phyloP scores from a whole-genome alignment of 768 basidiomycete genomes.

The Macrolepiota dolichaula region DNA sequence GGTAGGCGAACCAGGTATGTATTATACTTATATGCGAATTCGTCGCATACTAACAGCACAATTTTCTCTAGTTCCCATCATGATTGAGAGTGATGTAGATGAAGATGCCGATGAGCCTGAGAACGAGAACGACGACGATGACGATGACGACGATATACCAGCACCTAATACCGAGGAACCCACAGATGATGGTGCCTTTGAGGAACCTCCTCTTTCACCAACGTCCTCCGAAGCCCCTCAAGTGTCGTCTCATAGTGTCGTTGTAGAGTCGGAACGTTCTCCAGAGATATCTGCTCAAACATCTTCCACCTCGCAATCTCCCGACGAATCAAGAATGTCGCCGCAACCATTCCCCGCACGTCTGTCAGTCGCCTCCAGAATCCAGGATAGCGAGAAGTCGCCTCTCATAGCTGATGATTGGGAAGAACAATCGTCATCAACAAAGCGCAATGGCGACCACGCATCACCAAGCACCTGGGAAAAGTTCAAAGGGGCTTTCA shows the following conservation, averaged over 20 bases:
- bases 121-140: conserved; percentile 44
- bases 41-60: conserved; percentile 8
- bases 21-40: not conserved
- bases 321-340: conserved; percentile 44
- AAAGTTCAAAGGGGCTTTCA: conserved; percentile 66
- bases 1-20: conserved; percentile 71
- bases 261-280: conserved; percentile 62
- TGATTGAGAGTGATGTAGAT: conserved; percentile 49
- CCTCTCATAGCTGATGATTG: conserved; percentile 47
- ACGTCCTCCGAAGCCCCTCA: conserved; percentile 49
- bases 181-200: conserved; percentile 42
- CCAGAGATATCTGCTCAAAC: conserved; percentile 45
- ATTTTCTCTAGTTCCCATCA: conserved; percentile 36
- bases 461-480: conserved; percentile 64
- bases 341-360: conserved; percentile 57
- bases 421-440: conserved; percentile 44
- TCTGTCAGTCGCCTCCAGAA: conserved; percentile 60
- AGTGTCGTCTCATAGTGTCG: conserved; percentile 55
- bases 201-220: conserved; percentile 50
- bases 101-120: conserved; percentile 56
- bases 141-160: conserved; percentile 40
- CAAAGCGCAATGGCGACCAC: conserved; percentile 57
- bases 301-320: conserved; percentile 26
- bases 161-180: conserved; percentile 20
- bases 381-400: conserved; percentile 54